These are phyloP conservation scores for Cornus florida DNA, from an alignment of 148 eudicot species.

Conservation along the genomic window DNA sequence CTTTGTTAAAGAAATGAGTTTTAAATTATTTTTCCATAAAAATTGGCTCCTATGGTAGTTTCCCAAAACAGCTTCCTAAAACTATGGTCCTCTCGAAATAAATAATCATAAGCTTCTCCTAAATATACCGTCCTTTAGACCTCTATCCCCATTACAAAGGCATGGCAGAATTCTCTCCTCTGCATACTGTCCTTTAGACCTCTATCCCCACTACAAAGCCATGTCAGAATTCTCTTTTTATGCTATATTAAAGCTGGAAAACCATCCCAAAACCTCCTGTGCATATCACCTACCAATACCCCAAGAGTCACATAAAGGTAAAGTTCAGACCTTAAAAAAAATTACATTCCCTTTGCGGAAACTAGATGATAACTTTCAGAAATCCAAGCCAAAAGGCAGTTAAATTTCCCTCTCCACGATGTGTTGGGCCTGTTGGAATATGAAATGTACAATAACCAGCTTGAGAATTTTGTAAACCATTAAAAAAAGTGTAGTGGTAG, in stretches of 20 bases:
- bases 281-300: not conserved
- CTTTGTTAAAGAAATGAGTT: not conserved
- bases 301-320: not conserved
- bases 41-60: not conserved
- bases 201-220: not conserved
- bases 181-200: not conserved
- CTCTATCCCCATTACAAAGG: not conserved
- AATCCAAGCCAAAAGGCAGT: not conserved
- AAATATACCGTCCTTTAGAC: not conserved
- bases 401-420: not conserved
- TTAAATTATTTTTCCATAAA: not conserved
- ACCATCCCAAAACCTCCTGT: not conserved
- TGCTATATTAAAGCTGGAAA: not conserved
- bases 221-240: not conserved
- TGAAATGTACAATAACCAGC: not conserved
- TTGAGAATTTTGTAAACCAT: not conserved
- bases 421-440: not conserved
- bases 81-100: not conserved
- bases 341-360: not conserved
- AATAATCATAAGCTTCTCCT: not conserved
- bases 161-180: not conserved
- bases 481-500: not conserved
- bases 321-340: not conserved
- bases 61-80: not conserved
- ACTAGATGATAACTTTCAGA: not conserved